phyloP scores from a whole-genome alignment of 192 early-diverging fungal species.

The Backusella tuberculispora region DNA sequence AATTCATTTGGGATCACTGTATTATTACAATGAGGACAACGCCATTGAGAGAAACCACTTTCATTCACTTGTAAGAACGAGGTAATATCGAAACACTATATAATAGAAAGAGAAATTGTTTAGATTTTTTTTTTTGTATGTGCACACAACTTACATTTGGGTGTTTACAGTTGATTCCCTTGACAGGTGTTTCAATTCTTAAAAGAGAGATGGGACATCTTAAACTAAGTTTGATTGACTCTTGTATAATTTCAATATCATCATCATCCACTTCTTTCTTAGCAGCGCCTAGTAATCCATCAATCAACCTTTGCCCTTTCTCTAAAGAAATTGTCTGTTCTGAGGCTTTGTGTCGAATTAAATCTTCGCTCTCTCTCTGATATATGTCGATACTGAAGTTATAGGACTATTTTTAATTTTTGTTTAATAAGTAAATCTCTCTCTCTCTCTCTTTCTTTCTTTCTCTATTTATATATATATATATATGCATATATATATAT shows the following conservation, averaged over 20 bases:
- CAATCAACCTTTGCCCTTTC: background rate
- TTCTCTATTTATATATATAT: background rate
- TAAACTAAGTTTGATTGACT: conserved; percentile 14
- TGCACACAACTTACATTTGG: conserved; percentile 22
- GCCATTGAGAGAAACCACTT: conserved; percentile 16
- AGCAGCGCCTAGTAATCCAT: background rate
- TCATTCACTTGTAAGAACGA: conserved; percentile 22
- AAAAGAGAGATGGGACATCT: conserved; percentile 30
- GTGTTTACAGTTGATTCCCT: conserved; percentile 30
- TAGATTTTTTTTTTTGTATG: background rate
- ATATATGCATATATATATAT: background rate
- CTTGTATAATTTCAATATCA: conserved; percentile 24
- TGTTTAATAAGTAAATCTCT: background rate
- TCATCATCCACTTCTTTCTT: conserved; percentile 9
- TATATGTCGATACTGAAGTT: conserved; percentile 6
- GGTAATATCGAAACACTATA: conserved; percentile 31
- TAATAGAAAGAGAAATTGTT: background rate
- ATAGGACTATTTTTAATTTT: background rate
- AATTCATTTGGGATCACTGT: conserved; percentile 5
- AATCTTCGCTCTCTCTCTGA: background rate
- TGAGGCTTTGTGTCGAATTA: background rate
- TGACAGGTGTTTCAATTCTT: conserved; percentile 19
- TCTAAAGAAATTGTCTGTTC: background rate
- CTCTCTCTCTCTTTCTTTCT: background rate
- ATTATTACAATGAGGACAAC: conserved; percentile 34